Evolutionary conservation across 106 monocot species (phyloP), one percentile per base, ranked within the genome.

Genomic region (Narthecium ossifragum): DNA sequence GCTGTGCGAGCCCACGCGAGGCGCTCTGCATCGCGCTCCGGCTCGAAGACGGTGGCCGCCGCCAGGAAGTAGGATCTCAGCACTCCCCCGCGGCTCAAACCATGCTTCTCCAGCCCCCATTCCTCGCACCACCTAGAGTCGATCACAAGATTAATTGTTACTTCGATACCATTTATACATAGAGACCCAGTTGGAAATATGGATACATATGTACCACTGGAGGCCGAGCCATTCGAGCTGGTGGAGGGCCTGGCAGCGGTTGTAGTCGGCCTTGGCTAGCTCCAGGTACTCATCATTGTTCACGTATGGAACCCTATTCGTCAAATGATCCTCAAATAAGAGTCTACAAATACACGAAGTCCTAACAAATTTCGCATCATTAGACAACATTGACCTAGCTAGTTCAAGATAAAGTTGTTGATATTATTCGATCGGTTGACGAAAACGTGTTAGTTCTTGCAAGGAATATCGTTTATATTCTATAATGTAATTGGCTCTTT

Each of bases 91-190:
- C 20, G 26, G 17, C 46, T 65, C 73, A 81, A 69, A 0, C 72
- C 59, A 26, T 71, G 18, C 8, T 12, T 26, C 0, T 9, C 57
- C 2, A 83, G 75, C 24, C 57, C 66, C 11, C 38, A 59, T 34
- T 86, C 78, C 25, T 52, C 61, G 34, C 62, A 76, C 89, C 94
- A 94, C 59, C 90, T 94, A n/a, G n/a, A n/a, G n/a, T n/a, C n/a
- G n/a, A n/a, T n/a, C n/a, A n/a, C n/a, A n/a, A n/a, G n/a, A n/a
- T 38, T 38, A n/a, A 9, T n/a, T n/a, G n/a, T n/a, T n/a, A n/a
- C n/a, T n/a, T n/a, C n/a, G n/a, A n/a, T n/a, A n/a, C n/a, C n/a
- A n/a, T n/a, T n/a, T n/a, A n/a, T n/a, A n/a, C n/a, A n/a, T n/a
- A n/a, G n/a, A n/a, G n/a, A n/a, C n/a, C n/a, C n/a, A n/a, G n/a